Conservation (phyloP, 768 basidiomycete species). For the Russula earlei region DNA sequence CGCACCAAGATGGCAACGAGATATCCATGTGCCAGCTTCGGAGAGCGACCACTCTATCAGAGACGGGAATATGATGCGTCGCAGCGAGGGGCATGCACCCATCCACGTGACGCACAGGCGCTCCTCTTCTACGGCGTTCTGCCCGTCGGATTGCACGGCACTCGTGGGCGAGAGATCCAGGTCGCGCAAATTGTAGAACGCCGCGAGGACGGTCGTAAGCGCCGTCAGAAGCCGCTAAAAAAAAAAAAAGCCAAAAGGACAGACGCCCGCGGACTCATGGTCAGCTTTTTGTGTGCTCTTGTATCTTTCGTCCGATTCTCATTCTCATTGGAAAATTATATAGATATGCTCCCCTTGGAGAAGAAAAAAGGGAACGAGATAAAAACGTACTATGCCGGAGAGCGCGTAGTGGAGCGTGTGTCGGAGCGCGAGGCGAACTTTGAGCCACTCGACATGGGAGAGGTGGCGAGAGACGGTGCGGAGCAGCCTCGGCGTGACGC, state of each 20-base stretch:
- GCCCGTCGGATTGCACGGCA: constrained; percentile 25
- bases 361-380: too few species aligned
- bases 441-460: constrained; percentile 40
- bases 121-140: constrained; percentile 36
- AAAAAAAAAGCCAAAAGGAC: neutral
- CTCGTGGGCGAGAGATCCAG: constrained; percentile 55
- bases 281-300: too few species aligned
- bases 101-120: constrained; percentile 46
- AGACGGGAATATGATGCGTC: constrained; percentile 47
- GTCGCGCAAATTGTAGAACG: constrained; percentile 38
- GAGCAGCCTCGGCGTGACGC: constrained; percentile 46
- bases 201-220: constrained; percentile 46
- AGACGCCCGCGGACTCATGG: neutral
- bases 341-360: too few species aligned
- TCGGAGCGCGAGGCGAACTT: constrained; percentile 48
- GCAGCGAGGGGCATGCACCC: constrained; percentile 43
- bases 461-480: constrained; percentile 47
- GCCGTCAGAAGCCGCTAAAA: constrained; percentile 46
- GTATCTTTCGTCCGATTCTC: too few species aligned
- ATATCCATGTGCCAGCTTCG: constrained; percentile 19
- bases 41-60: constrained; percentile 41
- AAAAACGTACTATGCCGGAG: constrained; percentile 50
- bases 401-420: constrained; percentile 58
- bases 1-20: constrained; percentile 8
- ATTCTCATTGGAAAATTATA: too few species aligned